phyloP scores from a whole-genome alignment of 257 asterid genomes.

The Solanum megistacrolobum region DNA sequence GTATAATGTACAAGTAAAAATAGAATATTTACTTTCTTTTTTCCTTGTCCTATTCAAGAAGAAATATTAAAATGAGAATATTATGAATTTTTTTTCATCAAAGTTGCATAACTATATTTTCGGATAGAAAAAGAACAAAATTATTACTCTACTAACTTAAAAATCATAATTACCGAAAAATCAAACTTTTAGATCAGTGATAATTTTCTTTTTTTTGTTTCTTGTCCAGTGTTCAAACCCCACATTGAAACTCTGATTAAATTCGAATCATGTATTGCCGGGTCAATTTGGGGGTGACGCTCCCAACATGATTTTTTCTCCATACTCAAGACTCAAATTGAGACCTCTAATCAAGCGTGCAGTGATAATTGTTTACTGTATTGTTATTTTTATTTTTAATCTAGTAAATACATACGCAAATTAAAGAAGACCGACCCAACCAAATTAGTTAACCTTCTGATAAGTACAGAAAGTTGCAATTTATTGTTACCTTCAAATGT shows the following conservation, averaged over 20 bases:
- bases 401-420: background rate
- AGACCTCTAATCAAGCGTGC: no score
- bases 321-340: no score
- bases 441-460: background rate
- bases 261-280: no score
- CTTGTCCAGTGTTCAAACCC: no score
- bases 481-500: background rate
- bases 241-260: rapidly evolving
- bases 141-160: background rate
- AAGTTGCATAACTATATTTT: background rate
- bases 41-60: background rate
- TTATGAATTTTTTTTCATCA: background rate
- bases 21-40: background rate
- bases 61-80: background rate
- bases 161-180: background rate
- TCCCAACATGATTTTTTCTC: no score
- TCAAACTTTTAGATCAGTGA: background rate
- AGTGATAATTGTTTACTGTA: background rate
- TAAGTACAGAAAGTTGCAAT: background rate
- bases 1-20: background rate
- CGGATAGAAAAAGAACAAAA: background rate
- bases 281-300: no score
- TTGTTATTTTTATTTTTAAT: background rate
- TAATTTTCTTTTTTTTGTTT: background rate
- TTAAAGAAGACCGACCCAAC: background rate